Conservation (phyloP, 371 early-diverging fungal genomes). For the Actinomortierella ambigua region DNA sequence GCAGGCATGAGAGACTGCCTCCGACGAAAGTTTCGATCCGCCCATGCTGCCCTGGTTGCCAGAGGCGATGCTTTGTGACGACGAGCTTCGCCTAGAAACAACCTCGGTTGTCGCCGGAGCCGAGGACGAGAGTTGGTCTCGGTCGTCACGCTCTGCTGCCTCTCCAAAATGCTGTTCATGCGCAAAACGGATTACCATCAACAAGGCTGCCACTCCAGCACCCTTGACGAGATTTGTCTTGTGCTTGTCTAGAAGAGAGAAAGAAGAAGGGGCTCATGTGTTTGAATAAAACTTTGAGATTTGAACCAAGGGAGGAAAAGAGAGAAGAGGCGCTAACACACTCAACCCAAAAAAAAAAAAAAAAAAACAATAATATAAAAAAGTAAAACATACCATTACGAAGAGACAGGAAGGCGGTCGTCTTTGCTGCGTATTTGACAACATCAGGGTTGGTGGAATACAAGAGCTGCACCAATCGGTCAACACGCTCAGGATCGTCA, state of each 20-base stretch:
- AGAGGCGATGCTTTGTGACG: background rate
- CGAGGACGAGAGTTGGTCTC: constrained; percentile 16
- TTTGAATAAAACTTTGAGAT: no score
- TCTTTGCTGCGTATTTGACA: constrained; percentile 61
- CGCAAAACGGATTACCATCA: constrained; percentile 29
- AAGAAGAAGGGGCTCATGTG: no score
- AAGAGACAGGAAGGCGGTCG: constrained; percentile 63
- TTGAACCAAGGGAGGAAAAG: no score
- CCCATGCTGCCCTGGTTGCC: background rate
- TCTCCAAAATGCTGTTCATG: background rate
- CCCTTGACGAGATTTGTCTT: constrained; percentile 56
- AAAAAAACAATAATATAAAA: no score
- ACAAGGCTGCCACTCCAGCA: constrained; percentile 53
- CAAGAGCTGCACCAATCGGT: constrained; percentile 33
- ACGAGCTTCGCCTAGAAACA: constrained; percentile 8
- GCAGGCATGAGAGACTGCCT: constrained; percentile 60
- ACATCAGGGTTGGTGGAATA: constrained; percentile 37
- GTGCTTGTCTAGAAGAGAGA: constrained; percentile 49
- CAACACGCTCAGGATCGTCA: constrained; percentile 39
- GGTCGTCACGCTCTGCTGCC: constrained; percentile 2
- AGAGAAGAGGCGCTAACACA: no score
- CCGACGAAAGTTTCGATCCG: constrained; percentile 15
- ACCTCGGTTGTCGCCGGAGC: background rate
- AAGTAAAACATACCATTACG: constrained; percentile 51
- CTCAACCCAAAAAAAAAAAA: no score